A percentile compares a stretch with the other conserved stretches of the same genome.
Evolutionary conservation across 148 eudicot species (phyloP).

Genomic region (Vaccinium corymbosum): DNA sequence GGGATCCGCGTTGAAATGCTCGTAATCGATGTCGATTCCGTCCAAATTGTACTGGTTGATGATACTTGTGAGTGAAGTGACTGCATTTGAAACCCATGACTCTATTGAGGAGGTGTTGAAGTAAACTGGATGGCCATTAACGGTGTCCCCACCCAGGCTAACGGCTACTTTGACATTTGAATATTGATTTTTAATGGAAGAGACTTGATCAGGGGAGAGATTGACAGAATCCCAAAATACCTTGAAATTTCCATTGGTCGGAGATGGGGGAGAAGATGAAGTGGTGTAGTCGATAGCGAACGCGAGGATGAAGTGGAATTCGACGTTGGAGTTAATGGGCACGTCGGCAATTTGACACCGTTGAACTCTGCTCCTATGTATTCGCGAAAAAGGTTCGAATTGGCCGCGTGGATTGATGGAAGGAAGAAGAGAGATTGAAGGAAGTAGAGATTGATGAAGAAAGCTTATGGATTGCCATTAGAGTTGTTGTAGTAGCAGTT

Average conservation of each 20-base stretch:
- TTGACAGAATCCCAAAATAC: conserved; percentile 25
- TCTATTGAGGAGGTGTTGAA: conserved; percentile 18
- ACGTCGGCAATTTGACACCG: conserved; percentile 18
- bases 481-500: neutral
- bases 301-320: conserved; percentile 29
- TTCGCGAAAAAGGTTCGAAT: conserved; percentile 17
- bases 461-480: neutral
- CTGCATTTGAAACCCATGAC: conserved; percentile 32
- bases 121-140: conserved; percentile 1
- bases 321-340: conserved; percentile 17
- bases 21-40: conserved; percentile 33
- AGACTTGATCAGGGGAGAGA: conserved; percentile 23
- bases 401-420: neutral
- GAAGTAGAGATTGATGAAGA: neutral
- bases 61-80: conserved; percentile 23
- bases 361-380: conserved; percentile 27
- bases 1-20: conserved; percentile 18
- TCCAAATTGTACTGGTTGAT: conserved; percentile 29
- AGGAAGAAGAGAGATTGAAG: neutral
- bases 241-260: conserved; percentile 32
- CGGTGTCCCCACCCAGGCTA: conserved; percentile 33
- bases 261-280: conserved; percentile 12
- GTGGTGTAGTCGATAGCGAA: conserved; percentile 28
- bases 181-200: conserved; percentile 17
- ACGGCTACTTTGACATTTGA: conserved; percentile 31